A percentile compares a stretch with the other conserved stretches of the same genome.
phyloP scores from a whole-genome alignment of 2,329 filamentous ascomycete species.

The Stagonosporopsis rhizophila region DNA sequence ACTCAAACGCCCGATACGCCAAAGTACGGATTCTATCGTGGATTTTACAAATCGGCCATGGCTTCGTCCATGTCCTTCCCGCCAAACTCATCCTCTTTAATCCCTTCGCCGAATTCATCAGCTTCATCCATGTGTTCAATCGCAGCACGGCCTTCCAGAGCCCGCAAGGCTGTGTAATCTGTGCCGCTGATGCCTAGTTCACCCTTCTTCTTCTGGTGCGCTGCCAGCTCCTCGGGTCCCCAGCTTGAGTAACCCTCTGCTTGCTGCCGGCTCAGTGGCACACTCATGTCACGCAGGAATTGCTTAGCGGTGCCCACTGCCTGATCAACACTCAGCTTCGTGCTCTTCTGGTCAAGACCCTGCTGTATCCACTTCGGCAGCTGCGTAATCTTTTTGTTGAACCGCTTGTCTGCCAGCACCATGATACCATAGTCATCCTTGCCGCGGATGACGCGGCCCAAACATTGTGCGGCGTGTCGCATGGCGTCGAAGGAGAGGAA shows the following conservation, averaged over 20 bases:
- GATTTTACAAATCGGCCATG: constrained; percentile 42
- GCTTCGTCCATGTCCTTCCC: constrained; percentile 46
- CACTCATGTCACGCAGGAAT: constrained; percentile 90
- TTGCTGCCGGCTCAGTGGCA: constrained; percentile 81
- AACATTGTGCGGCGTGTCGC: constrained; percentile 96
- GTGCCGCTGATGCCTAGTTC: constrained; percentile 71
- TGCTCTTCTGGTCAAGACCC: constrained; percentile 82
- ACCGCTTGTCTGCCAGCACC: constrained; percentile 93
- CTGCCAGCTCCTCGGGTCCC: constrained; percentile 79
- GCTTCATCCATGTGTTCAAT: constrained; percentile 27
- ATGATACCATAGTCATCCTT: constrained; percentile 99
- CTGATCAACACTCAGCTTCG: constrained; percentile 94
- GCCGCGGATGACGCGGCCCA: constrained; percentile 90
- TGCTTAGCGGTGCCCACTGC: constrained; percentile 86
- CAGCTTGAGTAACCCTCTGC: constrained; percentile 95
- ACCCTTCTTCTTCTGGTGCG: constrained; percentile 78
- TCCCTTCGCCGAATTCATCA: constrained; percentile 20
- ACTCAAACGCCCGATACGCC: neutral
- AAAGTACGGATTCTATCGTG: too few relatives aligned
- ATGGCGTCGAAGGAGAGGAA: constrained; percentile 99
- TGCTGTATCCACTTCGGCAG: constrained; percentile 97
- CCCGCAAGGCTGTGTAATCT: constrained; percentile 54
- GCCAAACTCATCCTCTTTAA: constrained; percentile 44
- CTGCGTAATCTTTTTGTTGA: constrained; percentile 88
- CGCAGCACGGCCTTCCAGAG: constrained; percentile 40